A percentile compares a stretch with the other conserved stretches of the same genome.
Conservation (phyloP, 495 filamentous ascomycete species). For the Daldinia decipiens region DNA sequence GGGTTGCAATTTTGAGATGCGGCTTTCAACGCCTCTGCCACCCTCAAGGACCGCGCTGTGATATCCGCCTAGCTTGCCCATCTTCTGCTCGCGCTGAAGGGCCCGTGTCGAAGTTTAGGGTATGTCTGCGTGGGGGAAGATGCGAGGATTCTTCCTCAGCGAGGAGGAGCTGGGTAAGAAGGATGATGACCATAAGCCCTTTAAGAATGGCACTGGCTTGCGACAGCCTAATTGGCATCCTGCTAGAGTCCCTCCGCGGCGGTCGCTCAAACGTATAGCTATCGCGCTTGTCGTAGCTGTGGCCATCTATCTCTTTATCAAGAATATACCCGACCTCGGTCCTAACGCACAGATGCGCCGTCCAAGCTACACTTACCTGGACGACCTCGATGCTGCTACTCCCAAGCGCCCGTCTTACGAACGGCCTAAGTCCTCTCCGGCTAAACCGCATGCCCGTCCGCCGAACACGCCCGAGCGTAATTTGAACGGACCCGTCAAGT, state of each 20-base stretch:
- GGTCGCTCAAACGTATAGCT: conserved; percentile 52
- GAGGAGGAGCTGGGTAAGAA: conserved; percentile 61
- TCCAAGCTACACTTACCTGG: conserved; percentile 18
- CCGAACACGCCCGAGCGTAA: conserved; percentile 27
- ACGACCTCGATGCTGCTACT: conserved; percentile 28
- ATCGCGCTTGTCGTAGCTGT: conserved; percentile 46
- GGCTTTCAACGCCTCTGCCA: conserved; percentile 15
- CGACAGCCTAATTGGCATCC: conserved; percentile 52
- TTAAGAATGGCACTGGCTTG: conserved; percentile 36
- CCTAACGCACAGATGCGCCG: conserved; percentile 38
- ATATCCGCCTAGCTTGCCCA: conserved; percentile 14
- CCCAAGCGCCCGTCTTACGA: conserved; percentile 30
- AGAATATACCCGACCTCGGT: conserved; percentile 54
- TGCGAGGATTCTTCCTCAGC: conserved; percentile 54
- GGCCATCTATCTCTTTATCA: conserved; percentile 56
- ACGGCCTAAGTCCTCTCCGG: conserved; percentile 11
- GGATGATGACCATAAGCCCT: conserved; percentile 59
- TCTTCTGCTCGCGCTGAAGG: conserved; percentile 28
- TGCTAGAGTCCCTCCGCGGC: conserved; percentile 50
- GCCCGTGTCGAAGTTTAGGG: neutral
- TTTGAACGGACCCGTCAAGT: conserved; percentile 56
- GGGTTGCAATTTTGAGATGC: conserved; percentile 33
- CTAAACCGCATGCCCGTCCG: conserved; percentile 16
- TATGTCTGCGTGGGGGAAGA: conserved; percentile 49
- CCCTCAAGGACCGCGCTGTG: conserved; percentile 23